These are phyloP conservation scores for Cryptococcus sp. DNA, from an alignment of 1,284 basidiomycete genomes.

Conservation along the genomic window DNA sequence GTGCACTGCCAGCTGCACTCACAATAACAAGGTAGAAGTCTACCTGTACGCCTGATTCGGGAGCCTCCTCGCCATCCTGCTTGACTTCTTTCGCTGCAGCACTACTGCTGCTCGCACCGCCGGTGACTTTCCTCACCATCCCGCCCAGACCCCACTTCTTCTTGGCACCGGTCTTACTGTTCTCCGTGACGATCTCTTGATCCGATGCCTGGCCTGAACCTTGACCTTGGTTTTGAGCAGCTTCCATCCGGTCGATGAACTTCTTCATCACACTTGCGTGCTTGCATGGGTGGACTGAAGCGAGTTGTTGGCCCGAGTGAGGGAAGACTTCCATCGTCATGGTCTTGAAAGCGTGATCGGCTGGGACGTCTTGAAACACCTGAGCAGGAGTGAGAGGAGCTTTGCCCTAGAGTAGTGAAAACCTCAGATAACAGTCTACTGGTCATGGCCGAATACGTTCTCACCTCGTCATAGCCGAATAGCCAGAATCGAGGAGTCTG, in stretches of 20 bases:
- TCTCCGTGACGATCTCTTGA: not conserved
- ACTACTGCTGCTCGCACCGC: conserved; percentile 41
- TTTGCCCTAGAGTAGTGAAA: conserved; percentile 65
- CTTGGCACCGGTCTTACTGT: conserved; percentile 57
- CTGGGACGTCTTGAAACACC: conserved; percentile 96
- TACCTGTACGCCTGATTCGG: conserved; percentile 83
- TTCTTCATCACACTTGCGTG: conserved; percentile 99
- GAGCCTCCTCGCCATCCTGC: conserved; percentile 58
- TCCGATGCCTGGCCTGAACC: conserved; percentile 44
- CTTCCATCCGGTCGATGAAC: conserved; percentile 98
- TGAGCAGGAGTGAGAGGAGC: conserved; percentile 81
- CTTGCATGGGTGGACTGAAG: conserved; percentile 96
- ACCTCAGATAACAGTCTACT: not conserved
- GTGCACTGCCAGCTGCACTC: conserved; percentile 19
- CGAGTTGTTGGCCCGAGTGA: conserved; percentile 80
- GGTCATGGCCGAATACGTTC: conserved; percentile 30
- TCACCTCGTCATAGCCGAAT: conserved; percentile 89
- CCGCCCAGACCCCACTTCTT: conserved; percentile 79
- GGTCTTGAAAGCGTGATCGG: conserved; percentile 97
- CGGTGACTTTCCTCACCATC: conserved; percentile 70
- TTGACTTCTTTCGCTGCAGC: conserved; percentile 45
- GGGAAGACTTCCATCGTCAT: conserved; percentile 99
- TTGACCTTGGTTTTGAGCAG: conserved; percentile 61
- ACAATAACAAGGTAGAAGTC: conserved; percentile 90
- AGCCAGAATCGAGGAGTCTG: conserved; percentile 95